Conservation (phyloP, 257 asterid species). For the Henckelia pumila region DNA sequence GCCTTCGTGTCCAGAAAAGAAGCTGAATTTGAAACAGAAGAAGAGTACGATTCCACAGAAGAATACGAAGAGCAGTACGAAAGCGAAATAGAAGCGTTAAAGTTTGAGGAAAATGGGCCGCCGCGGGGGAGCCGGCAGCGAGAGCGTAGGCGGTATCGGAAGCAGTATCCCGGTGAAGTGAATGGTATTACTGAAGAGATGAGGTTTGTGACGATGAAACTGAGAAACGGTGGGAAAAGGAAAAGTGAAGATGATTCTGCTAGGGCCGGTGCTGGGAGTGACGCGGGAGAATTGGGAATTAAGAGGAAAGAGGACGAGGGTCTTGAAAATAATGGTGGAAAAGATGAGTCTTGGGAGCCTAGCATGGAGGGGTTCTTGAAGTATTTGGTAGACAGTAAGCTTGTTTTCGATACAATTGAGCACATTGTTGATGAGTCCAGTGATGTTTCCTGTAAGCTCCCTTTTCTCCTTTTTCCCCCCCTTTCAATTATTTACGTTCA, state of each 20-base stretch:
- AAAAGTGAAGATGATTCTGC: constrained; percentile 11
- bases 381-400: constrained; percentile 77
- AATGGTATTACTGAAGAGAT: constrained; percentile 87
- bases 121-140: constrained; percentile 37
- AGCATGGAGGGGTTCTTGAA: constrained; percentile 68
- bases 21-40: constrained; percentile 41
- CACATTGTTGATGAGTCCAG: constrained; percentile 82
- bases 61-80: constrained; percentile 33
- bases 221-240: constrained; percentile 46
- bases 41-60: constrained; percentile 23
- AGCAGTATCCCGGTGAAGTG: constrained; percentile 78
- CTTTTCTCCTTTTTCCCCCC: neutral
- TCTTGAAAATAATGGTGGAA: constrained; percentile 24
- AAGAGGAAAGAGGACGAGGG: constrained; percentile 19
- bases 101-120: constrained; percentile 23
- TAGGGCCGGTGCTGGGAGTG: constrained; percentile 7
- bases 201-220: constrained; percentile 91
- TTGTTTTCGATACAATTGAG: constrained; percentile 79
- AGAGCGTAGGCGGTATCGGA: constrained; percentile 65
- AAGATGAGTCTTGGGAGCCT: constrained; percentile 66
- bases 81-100: constrained; percentile 20
- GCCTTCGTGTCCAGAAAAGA: constrained; percentile 40
- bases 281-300: constrained; percentile 5
- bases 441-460: constrained; percentile 83
- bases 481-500: neutral